Evolutionary conservation across 805 yeast genomes (phyloP).

Genomic region (Groenewaldozyma tartarivorans): DNA sequence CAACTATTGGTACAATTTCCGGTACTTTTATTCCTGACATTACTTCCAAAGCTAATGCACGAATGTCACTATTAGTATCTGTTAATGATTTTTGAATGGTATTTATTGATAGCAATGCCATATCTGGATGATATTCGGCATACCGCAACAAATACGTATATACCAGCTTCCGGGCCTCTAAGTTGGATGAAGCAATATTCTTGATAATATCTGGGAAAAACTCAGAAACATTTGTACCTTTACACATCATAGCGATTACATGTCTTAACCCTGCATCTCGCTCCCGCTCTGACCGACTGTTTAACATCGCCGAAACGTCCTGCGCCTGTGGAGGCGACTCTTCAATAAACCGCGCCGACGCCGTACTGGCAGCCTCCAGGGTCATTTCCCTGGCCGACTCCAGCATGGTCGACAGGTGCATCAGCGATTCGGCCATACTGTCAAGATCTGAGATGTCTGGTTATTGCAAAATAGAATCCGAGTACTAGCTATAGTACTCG

Average conservation of each 20-base stretch:
- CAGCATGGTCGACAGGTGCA: constrained; percentile 57
- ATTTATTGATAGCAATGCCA: constrained; percentile 82
- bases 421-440: constrained; percentile 46
- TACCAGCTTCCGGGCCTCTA: constrained; percentile 65
- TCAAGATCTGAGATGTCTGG: too few relatives aligned
- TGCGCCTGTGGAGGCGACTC: constrained; percentile 50
- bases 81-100: constrained; percentile 77
- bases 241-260: constrained; percentile 28
- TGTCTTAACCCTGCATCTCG: constrained; percentile 50
- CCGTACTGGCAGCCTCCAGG: constrained; percentile 74
- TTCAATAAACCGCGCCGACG: constrained; percentile 56
- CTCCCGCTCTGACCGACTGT: constrained; percentile 61
- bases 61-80: constrained; percentile 56
- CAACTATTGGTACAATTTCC: constrained; percentile 69
- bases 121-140: constrained; percentile 78
- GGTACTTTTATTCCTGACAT: constrained; percentile 77
- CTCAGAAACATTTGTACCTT: constrained; percentile 33
- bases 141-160: constrained; percentile 63
- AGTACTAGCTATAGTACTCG: too few relatives aligned
- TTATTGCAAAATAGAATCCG: too few relatives aligned
- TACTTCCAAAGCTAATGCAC: constrained; percentile 69
- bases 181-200: constrained; percentile 61
- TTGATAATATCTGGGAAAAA: constrained; percentile 83
- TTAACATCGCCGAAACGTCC: constrained; percentile 57
- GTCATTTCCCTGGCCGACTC: constrained; percentile 76